A percentile compares a stretch with the other conserved stretches of the same genome.
Conservation (phyloP, 2,329 filamentous ascomycete species). For the Cryphonectria naterciae region DNA sequence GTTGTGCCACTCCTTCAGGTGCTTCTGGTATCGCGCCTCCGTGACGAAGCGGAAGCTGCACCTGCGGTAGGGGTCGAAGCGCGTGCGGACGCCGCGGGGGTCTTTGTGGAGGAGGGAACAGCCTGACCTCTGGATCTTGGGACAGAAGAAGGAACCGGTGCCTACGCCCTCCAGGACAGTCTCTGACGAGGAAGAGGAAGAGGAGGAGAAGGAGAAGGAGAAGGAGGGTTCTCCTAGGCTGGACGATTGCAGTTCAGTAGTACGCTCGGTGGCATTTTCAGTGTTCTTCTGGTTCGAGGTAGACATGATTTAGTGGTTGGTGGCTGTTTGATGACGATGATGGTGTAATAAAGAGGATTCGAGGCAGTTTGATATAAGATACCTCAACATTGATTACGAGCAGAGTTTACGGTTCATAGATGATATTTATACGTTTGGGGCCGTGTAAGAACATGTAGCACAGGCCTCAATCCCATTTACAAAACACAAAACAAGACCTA, state of each 20-base stretch:
- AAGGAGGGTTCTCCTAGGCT: neutral
- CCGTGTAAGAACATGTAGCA: too few species aligned
- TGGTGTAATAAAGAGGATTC: too few species aligned
- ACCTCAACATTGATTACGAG: neutral
- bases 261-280: too few species aligned
- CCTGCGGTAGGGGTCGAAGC: neutral
- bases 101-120: neutral
- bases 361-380: neutral
- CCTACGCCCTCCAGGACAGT: neutral
- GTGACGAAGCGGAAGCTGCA: conserved; percentile 14
- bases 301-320: neutral
- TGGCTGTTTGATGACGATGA: neutral
- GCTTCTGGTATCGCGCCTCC: neutral
- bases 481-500: too few species aligned
- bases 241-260: neutral
- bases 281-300: neutral
- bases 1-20: conserved; percentile 7
- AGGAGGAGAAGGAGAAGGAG: too few species aligned
- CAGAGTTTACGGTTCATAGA: neutral
- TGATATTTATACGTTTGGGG: neutral
- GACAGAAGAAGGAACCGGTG: neutral
- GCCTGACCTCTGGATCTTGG: neutral
- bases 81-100: neutral
- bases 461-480: too few species aligned
- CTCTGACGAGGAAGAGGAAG: neutral